These are phyloP conservation scores for Globisporangium uncinulatum DNA, from an alignment of 352 stramenopile genomes.

Conservation along the genomic window DNA sequence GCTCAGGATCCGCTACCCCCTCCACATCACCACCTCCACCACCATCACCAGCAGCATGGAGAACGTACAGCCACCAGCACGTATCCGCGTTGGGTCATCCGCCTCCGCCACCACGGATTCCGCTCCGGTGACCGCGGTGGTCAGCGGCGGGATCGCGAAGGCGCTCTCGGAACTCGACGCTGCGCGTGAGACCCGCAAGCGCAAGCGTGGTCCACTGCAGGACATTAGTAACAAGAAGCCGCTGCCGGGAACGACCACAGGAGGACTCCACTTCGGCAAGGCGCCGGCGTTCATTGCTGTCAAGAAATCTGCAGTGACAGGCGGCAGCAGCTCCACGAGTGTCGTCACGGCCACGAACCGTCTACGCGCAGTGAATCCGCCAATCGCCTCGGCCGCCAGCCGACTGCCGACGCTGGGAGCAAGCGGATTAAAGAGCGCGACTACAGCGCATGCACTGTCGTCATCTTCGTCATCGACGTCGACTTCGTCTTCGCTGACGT, in stretches of 20 bases:
- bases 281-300: not conserved
- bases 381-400: slow-evolving; percentile 1
- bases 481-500: not conserved
- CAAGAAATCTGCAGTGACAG: slow-evolving; percentile 17
- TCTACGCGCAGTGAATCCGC: slow-evolving; percentile 6
- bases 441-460: not conserved
- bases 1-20: not conserved
- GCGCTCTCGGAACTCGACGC: slow-evolving; percentile 13
- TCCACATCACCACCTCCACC: not conserved
- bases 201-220: slow-evolving; percentile 70
- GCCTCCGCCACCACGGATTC: not conserved
- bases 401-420: slow-evolving; percentile 1
- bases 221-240: slow-evolving; percentile 77
- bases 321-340: slow-evolving; percentile 8
- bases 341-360: slow-evolving; percentile 15
- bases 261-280: slow-evolving; percentile 11
- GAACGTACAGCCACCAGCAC: slow-evolving; percentile 11
- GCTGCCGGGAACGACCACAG: slow-evolving; percentile 7
- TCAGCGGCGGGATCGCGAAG: slow-evolving; percentile 8
- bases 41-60: slow-evolving; percentile 10
- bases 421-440: slow-evolving; percentile 2
- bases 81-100: slow-evolving; percentile 1
- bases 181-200: slow-evolving; percentile 43
- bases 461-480: not conserved
- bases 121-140: not conserved